A percentile compares a stretch with the other conserved stretches of the same genome.
These are phyloP conservation scores for Beauveria australis DNA, from an alignment of 2,329 filamentous ascomycete species.

Conservation along the genomic window DNA sequence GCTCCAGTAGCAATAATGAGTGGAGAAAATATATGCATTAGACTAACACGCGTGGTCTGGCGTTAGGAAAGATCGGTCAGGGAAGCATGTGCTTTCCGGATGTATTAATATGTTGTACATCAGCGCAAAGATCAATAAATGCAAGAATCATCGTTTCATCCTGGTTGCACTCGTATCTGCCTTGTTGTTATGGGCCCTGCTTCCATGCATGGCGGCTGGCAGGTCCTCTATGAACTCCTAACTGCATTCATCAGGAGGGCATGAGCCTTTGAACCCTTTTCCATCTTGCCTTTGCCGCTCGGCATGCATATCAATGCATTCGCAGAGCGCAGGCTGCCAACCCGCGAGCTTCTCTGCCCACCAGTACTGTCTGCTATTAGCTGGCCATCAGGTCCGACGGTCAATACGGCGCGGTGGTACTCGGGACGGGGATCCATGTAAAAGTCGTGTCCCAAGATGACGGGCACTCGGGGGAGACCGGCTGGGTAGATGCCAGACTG, in stretches of 20 bases:
- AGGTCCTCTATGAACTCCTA: slow-evolving; percentile 15
- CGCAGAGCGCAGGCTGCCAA: slow-evolving; percentile 80
- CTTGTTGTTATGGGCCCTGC: background rate
- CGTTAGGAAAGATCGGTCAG: slow-evolving; percentile 31
- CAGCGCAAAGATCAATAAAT: slow-evolving; percentile 20
- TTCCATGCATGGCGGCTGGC: background rate
- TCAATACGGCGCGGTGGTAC: slow-evolving; percentile 79
- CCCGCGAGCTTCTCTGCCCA: slow-evolving; percentile 78
- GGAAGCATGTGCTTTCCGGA: slow-evolving; percentile 23
- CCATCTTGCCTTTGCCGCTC: slow-evolving; percentile 52
- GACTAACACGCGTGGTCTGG: slow-evolving; percentile 23
- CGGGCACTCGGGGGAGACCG: slow-evolving; percentile 66
- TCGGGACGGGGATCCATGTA: slow-evolving; percentile 71
- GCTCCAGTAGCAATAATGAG: background rate
- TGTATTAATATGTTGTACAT: slow-evolving; percentile 32
- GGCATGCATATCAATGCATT: slow-evolving; percentile 80
- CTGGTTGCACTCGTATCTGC: background rate
- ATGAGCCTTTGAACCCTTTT: slow-evolving; percentile 62
- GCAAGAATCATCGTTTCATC: slow-evolving; percentile 15
- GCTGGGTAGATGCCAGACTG: slow-evolving; percentile 58
- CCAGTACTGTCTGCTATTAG: slow-evolving; percentile 77
- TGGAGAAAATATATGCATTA: slow-evolving; percentile 11
- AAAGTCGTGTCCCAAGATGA: slow-evolving; percentile 65
- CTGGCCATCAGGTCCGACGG: slow-evolving; percentile 54
- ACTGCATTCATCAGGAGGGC: slow-evolving; percentile 67